Percentiles rank a stretch among this genome's conserved stretches.
Conservation (phyloP, 805 yeast species). For the Ogataea nitratoaversa region DNA sequence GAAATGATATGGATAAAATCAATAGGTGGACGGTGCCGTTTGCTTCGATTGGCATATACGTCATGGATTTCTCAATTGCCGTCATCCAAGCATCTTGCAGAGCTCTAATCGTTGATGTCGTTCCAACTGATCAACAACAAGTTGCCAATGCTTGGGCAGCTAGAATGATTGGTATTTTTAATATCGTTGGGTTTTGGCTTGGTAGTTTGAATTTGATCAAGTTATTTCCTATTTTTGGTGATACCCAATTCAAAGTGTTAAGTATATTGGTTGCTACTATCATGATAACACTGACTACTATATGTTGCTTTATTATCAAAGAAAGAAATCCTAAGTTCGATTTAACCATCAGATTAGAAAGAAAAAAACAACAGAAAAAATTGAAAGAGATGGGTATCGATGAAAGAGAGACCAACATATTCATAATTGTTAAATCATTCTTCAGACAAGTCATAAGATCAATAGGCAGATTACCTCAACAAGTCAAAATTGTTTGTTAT, state of each 20-base stretch:
- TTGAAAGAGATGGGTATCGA: slow-evolving; percentile 35
- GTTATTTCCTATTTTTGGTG: slow-evolving; percentile 38
- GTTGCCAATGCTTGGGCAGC: slow-evolving; percentile 66
- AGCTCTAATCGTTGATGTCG: slow-evolving; percentile 59
- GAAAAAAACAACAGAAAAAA: slow-evolving; percentile 30
- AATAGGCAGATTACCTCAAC: slow-evolving; percentile 41
- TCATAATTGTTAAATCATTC: slow-evolving; percentile 22
- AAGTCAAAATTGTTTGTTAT: slow-evolving; percentile 45
- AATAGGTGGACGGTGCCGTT: slow-evolving; percentile 38
- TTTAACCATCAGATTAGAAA: slow-evolving; percentile 34
- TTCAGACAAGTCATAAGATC: slow-evolving; percentile 34
- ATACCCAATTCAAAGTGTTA: slow-evolving; percentile 49
- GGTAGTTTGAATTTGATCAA: slow-evolving; percentile 44
- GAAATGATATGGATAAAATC: slow-evolving; percentile 19
- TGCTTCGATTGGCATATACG: slow-evolving; percentile 50
- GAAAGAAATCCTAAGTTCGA: slow-evolving; percentile 49
- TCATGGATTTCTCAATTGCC: slow-evolving; percentile 53
- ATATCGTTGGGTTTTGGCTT: slow-evolving; percentile 51
- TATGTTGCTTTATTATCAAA: slow-evolving; percentile 37
- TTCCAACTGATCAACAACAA: slow-evolving; percentile 53
- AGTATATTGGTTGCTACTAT: slow-evolving; percentile 39
- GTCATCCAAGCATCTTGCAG: slow-evolving; percentile 58
- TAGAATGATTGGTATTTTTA: slow-evolving; percentile 56
- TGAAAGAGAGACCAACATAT: slow-evolving; percentile 17
- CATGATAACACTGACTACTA: slow-evolving; percentile 36